Evolutionary conservation across 164 flowering plant species (phyloP), one percentile per base, ranked within the genome.

Genomic region (Paratinospora sagittata): DNA sequence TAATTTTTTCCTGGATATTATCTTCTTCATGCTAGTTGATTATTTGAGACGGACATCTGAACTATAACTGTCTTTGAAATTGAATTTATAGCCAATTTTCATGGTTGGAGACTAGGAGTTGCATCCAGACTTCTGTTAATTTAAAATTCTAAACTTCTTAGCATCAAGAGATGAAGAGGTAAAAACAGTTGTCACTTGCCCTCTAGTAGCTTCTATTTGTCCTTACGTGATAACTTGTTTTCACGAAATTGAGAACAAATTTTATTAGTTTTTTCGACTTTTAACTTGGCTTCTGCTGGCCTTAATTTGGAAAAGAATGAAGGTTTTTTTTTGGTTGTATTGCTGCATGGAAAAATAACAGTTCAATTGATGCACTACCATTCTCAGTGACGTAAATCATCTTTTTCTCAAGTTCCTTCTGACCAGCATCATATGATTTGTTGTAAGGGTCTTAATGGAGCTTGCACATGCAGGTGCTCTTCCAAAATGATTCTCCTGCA

Each of bases 401-500:
- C 63, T 21, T 58, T 58, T 58, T 58, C 27, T 36, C 67, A 65
- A n/a, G 9, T 65, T 65, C 67, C 26, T 65, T 45, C 4, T 27
- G 6, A 33, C 62, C 33, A 55, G 36, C 12, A 26, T 68, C 37
- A 14, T 45, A 9, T 33, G 57, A 39, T 8, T 14, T 68, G 49
- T 13, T 23, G 37, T 19, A 34, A 19, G 26, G 68, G 67, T 23
- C 67, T 72, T 37, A 70, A 33, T 26, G 37, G 61, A 68, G 57
- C 71, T 63, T 73, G 10, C 43, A 10, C 17, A 41, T 87, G 82
- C 78, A 95, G 98, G 98, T 95, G 39, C 94, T 95, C 65, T 95
- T 95, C 81, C 98, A 95, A 85, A 95, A 95, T 81, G 98, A 95
- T 84, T 95, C 98, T 39, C 92, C 98, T 47, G 97, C 97, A 23